Percentiles rank a stretch among this genome's conserved stretches.
Evolutionary conservation across 1,284 basidiomycete genomes (phyloP).

Genomic region (Ganoderma lingzhi): DNA sequence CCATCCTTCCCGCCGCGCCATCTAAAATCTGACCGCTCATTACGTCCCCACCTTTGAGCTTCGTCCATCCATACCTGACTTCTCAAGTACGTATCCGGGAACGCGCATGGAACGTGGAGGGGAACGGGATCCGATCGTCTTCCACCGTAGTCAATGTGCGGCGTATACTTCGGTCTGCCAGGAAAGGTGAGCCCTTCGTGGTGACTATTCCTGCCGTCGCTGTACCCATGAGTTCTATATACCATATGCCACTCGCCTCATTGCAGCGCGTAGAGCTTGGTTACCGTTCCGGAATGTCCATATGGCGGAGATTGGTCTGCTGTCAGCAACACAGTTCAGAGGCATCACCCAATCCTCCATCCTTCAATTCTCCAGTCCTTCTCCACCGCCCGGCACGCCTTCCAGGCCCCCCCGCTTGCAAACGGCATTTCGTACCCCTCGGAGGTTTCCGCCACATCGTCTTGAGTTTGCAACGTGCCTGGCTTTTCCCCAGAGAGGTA

Average conservation of each 20-base stretch:
- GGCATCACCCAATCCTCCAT: not conserved
- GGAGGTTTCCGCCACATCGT: not conserved
- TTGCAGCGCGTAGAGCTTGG: not conserved
- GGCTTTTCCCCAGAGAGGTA: not conserved
- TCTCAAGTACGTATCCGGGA: not conserved
- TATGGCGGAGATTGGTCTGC: not conserved
- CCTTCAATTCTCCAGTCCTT: not conserved
- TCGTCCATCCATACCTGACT: not conserved
- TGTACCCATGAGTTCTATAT: slow-evolving; percentile 2
- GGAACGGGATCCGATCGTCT: not conserved
- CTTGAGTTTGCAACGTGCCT: slow-evolving; percentile 5
- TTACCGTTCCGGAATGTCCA: not conserved
- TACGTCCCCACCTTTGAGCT: not conserved
- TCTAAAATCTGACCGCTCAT: not conserved
- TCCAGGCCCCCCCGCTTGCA: not conserved
- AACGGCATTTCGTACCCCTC: not conserved
- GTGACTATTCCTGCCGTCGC: not conserved
- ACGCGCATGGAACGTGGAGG: not conserved
- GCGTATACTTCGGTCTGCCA: not conserved
- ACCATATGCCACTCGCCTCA: not conserved
- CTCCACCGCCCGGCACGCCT: not conserved
- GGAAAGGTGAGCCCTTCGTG: slow-evolving; percentile 1
- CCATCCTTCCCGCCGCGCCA: not conserved
- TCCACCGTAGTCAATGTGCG: not conserved
- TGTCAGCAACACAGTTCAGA: not conserved